Evolutionary conservation across 441 rosid species (phyloP).

Genomic region (Gossypium armourianum): DNA sequence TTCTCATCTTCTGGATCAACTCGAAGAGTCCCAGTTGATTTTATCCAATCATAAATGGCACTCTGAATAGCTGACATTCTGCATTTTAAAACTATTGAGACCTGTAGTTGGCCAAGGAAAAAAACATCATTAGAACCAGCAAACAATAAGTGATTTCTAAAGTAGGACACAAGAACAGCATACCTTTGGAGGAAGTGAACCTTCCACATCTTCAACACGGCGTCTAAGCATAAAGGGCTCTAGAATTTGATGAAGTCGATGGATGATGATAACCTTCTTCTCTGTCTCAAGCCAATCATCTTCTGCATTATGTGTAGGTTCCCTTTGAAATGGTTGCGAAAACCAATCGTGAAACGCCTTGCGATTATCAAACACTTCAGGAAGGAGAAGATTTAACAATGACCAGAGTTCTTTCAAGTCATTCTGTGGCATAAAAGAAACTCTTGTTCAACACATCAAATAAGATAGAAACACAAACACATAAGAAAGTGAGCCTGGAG

Average conservation of each 20-base stretch:
- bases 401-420: conserved; percentile 99
- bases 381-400: conserved; percentile 88
- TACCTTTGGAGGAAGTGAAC: conserved; percentile 99
- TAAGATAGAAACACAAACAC: not conserved
- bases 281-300: conserved; percentile 99
- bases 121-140: conserved; percentile 26
- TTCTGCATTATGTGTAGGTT: conserved; percentile 73
- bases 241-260: conserved; percentile 95
- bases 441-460: conserved; percentile 6
- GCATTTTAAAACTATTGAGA: conserved; percentile 79
- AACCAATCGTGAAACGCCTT: conserved; percentile 99
- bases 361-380: conserved; percentile 96
- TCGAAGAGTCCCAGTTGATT: conserved; percentile 89
- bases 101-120: conserved; percentile 36
- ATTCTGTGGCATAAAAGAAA: conserved; percentile 46
- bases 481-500: not conserved
- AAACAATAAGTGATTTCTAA: conserved; percentile 13
- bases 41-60: conserved; percentile 95
- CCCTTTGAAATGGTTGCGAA: conserved; percentile 93
- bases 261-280: conserved; percentile 94
- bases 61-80: conserved; percentile 96
- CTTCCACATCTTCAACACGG: conserved; percentile 98
- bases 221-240: conserved; percentile 99
- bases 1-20: conserved; percentile 95
- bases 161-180: conserved; percentile 1